Base-by-base conservation (phyloP, 768 basidiomycete genomes). In the Tylopilus rubrobrunneus region DNA sequence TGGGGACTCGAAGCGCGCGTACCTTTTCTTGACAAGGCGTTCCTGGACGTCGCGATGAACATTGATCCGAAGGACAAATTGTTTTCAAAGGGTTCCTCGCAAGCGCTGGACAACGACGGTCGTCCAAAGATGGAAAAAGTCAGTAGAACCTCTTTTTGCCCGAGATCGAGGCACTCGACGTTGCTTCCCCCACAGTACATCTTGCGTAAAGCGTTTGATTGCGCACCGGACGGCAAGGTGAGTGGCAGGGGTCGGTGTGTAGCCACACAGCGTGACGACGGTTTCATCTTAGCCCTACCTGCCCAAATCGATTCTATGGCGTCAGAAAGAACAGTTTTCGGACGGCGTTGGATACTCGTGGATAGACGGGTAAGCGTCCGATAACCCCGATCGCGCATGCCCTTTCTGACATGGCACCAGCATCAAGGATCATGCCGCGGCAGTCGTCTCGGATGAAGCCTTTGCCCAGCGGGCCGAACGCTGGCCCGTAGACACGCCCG, bases 1-100 rank as follows among this genome's bases (percentile, higher is more conserved):
- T 99, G 96, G 95, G 97, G 97, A 57, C 84, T 99, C 45, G 97
- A 99, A 70, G 94, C 94, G 3, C 92, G 97, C 45, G 97, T 99
- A 6, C 97, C 97, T 12, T 99, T 99, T 85, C 84, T 99, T 51
- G 97, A 99, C 78, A 96, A 94, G 74, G 76, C 82, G 15, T 99
- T 99, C 83, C 77, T 99, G 49, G 93, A 98, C 51, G 89, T 89
- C 21, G 80, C 94, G 2, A 92, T 99, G 92, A 87, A 87, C 74
- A 74, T 94, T 61, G 86, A 95, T 60, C 81, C 97, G 2, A 81
- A 85, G 64, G 80, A 88, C 54, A 99, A 99, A 71, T 84, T 82
- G 79, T 98, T 98, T 75, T 77, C 65, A 63, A 98, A 94, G 70
- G 92, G 91, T n/a, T 57, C 75, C 0, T 64, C 73, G 1, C 88